Evolutionary conservation across 768 basidiomycete genomes (phyloP), one percentile per base, ranked within the genome.

Genomic region (Galerina sulciceps): DNA sequence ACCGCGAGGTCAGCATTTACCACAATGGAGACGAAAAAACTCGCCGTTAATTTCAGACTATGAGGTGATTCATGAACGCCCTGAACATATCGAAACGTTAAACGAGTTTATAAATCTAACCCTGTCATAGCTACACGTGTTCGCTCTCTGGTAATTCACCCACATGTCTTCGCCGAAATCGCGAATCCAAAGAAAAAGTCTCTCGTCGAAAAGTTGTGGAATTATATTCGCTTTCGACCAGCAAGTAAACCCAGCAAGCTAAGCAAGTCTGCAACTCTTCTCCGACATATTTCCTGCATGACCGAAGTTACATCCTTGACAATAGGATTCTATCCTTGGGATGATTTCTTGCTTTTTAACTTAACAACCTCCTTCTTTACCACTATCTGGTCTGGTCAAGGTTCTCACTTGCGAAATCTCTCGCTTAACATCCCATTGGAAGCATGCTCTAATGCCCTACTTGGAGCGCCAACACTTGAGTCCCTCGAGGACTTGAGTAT

Each of bases 1-100:
- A 65, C 34, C 40, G 58, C 10, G 61, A 63, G 22, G 42, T 61
- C 2, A 26, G 52, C 4, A 35, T 60, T 11, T 56, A 58, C 23
- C 48, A 60, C 36, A 34, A 31, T 23, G 35, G 38, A n/a, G 61
- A 58, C 17, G 55, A 60, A 10, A 49, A 42, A 11, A 60, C 53
- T 8, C 31, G 17, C 11, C 52, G 53, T 8, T 60, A 56, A 31
- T 23, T 65, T 14, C n/a, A 34, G 15, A 42, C 20, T 15, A 52
- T 65, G 61, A 57, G 58, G 64, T 65, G n/a, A 55, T 4, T 45
- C 23, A 17, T 43, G 6, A 31, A 31, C 8, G 26, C 26, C 26
- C 26, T 31, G 26, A 15, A 14, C 37, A 6, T 4, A 11, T 14
- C 35, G 4, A 41, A 46, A 23, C 10, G 34, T 23, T 40, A 36